Conservation (phyloP, 768 basidiomycete species). For the Lactifluus volemus region DNA sequence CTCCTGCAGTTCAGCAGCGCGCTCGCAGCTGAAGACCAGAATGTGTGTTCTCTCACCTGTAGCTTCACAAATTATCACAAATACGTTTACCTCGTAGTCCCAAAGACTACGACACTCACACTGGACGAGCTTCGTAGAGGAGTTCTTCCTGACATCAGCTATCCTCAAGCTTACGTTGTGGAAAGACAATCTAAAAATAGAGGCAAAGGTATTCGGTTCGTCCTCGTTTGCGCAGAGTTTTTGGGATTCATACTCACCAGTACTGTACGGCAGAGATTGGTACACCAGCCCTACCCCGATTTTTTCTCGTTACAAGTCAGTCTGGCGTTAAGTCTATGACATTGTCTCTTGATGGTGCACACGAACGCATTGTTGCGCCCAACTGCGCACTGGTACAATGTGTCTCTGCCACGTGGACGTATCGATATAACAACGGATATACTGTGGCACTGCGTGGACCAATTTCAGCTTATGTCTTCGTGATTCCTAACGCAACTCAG, state of each 20-base stretch:
- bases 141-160: constrained; percentile 67
- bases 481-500: constrained; percentile 23
- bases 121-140: constrained; percentile 57
- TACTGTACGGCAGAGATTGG: constrained; percentile 52
- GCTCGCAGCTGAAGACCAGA: constrained; percentile 45
- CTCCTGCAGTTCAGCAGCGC: constrained; percentile 63
- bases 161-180: constrained; percentile 76
- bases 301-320: constrained; percentile 80
- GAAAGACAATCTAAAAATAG: constrained; percentile 72
- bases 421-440: constrained; percentile 72
- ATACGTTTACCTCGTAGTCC: neutral
- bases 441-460: constrained; percentile 70
- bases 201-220: constrained; percentile 80
- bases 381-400: constrained; percentile 54
- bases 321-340: constrained; percentile 82
- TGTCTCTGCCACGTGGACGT: constrained; percentile 69
- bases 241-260: neutral
- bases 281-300: constrained; percentile 69
- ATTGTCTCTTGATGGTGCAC: constrained; percentile 64
- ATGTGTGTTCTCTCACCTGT: constrained; percentile 28
- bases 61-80: neutral
- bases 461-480: constrained; percentile 52
- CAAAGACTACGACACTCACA: constrained; percentile 56
- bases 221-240: constrained; percentile 4
- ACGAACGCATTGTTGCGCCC: constrained; percentile 50